Percentiles rank a stretch among this genome's conserved stretches.
Evolutionary conservation across 148 eudicot genomes (phyloP).

Genomic region (Hydrangea macrophylla): DNA sequence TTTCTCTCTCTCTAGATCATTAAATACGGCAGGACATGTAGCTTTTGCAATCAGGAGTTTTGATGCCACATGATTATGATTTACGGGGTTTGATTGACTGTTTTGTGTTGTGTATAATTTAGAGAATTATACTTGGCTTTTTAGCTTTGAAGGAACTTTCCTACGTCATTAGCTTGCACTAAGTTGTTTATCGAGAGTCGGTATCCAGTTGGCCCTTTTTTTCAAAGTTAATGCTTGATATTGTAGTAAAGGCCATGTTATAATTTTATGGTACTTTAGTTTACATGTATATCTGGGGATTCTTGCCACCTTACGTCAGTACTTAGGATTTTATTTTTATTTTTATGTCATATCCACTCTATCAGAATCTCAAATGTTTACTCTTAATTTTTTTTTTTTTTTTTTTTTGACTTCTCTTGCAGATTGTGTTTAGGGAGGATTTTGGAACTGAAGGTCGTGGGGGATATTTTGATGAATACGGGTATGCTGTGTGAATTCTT

Average conservation of each 20-base stretch:
- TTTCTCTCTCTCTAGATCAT: no score
- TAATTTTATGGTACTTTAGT: neutral
- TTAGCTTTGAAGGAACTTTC: neutral
- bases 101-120: neutral
- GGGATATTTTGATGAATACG: constrained; percentile 94
- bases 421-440: constrained; percentile 98
- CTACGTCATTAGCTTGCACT: neutral
- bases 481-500: constrained; percentile 41
- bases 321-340: neutral
- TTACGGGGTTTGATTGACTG: neutral
- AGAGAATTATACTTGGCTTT: neutral
- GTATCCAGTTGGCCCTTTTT: neutral
- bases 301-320: neutral
- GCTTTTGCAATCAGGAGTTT: neutral
- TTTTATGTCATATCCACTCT: neutral
- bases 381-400: neutral
- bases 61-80: neutral
- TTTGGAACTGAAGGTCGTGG: constrained; percentile 99
- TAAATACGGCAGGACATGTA: no score
- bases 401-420: constrained; percentile 14
- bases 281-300: neutral
- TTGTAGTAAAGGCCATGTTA: neutral
- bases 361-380: neutral
- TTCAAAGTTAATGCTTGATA: neutral
- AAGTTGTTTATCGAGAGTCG: neutral